Evolutionary conservation across 768 basidiomycete species (phyloP).

Genomic region (Leccinum rimulosum): DNA sequence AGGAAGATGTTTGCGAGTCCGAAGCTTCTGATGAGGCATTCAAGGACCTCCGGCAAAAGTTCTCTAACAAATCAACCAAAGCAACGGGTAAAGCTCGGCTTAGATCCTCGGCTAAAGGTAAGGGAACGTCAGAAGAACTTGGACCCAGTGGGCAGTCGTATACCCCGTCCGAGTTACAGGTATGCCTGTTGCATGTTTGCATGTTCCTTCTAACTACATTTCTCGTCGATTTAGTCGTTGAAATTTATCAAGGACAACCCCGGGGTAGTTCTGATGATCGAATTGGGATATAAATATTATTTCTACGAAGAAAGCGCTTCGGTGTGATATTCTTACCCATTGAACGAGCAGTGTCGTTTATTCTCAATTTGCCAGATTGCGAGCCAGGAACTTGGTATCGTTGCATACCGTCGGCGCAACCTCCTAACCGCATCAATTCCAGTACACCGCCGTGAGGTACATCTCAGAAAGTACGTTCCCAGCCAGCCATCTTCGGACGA

Average conservation of each 20-base stretch:
- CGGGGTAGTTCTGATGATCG: conserved; percentile 70
- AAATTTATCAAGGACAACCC: conserved; percentile 65
- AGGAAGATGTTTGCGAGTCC: conserved; percentile 30
- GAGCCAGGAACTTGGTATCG: conserved; percentile 74
- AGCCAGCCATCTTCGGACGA: no score
- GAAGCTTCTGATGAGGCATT: conserved; percentile 48
- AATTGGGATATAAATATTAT: conserved; percentile 81
- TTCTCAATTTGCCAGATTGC: conserved; percentile 50
- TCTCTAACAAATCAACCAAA: conserved; percentile 38
- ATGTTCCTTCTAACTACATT: not conserved
- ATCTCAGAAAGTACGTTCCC: conserved; percentile 65
- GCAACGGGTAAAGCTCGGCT: conserved; percentile 35
- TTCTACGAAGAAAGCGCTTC: conserved; percentile 86
- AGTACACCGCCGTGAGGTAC: conserved; percentile 59
- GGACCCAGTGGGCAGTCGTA: conserved; percentile 72
- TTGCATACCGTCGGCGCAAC: conserved; percentile 68
- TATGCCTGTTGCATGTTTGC: conserved; percentile 16
- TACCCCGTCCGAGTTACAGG: conserved; percentile 78
- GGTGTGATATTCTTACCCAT: conserved; percentile 35
- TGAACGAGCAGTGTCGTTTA: conserved; percentile 2
- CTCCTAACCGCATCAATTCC: conserved; percentile 77
- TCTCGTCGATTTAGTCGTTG: conserved; percentile 19
- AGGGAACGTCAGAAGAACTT: conserved; percentile 39
- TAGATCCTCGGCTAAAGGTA: conserved; percentile 27
- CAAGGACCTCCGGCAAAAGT: conserved; percentile 45